Percentiles rank a stretch among this genome's conserved stretches.
phyloP scores from a whole-genome alignment of 495 filamentous ascomycete species.

The Parathielavia hyrcaniae region DNA sequence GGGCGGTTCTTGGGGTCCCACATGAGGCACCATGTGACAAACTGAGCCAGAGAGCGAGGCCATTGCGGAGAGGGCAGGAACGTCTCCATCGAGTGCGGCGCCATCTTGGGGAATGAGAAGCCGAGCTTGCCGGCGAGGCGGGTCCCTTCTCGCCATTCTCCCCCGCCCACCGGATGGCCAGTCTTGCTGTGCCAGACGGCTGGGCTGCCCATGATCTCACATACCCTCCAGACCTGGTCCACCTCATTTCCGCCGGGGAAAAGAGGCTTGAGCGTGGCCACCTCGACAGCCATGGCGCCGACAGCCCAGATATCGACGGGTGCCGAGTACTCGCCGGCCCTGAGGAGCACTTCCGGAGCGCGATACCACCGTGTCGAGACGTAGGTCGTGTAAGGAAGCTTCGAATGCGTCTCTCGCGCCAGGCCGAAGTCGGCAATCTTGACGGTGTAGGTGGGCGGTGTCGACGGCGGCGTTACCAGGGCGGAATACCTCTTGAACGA shows the following conservation, averaged over 20 bases:
- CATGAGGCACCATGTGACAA: slow-evolving; percentile 99
- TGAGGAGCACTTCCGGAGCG: slow-evolving; percentile 88
- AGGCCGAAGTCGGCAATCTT: slow-evolving; percentile 99
- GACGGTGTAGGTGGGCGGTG: slow-evolving; percentile 86
- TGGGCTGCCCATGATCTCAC: slow-evolving; percentile 99
- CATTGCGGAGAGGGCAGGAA: slow-evolving; percentile 87
- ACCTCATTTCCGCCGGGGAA: slow-evolving; percentile 99
- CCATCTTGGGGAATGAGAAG: slow-evolving; percentile 99
- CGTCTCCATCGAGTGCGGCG: slow-evolving; percentile 92
- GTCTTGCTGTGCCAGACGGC: slow-evolving; percentile 95
- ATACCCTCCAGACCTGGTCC: slow-evolving; percentile 98
- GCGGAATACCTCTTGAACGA: slow-evolving; percentile 88
- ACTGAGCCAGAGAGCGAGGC: slow-evolving; percentile 78
- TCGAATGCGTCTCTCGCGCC: slow-evolving; percentile 95
- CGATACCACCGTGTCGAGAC: slow-evolving; percentile 99
- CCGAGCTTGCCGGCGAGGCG: slow-evolving; percentile 89
- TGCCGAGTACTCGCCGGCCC: slow-evolving; percentile 94
- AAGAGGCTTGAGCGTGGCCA: slow-evolving; percentile 92
- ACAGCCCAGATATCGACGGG: slow-evolving; percentile 99
- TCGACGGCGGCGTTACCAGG: slow-evolving; percentile 88
- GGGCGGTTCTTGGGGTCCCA: slow-evolving; percentile 95
- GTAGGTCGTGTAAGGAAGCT: slow-evolving; percentile 94
- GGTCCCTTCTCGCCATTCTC: slow-evolving; percentile 95
- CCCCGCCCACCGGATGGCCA: slow-evolving; percentile 81
- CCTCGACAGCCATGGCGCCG: slow-evolving; percentile 99